Conservation (phyloP, 2,329 filamentous ascomycete species). For the Cladosporium cucumerinum region DNA sequence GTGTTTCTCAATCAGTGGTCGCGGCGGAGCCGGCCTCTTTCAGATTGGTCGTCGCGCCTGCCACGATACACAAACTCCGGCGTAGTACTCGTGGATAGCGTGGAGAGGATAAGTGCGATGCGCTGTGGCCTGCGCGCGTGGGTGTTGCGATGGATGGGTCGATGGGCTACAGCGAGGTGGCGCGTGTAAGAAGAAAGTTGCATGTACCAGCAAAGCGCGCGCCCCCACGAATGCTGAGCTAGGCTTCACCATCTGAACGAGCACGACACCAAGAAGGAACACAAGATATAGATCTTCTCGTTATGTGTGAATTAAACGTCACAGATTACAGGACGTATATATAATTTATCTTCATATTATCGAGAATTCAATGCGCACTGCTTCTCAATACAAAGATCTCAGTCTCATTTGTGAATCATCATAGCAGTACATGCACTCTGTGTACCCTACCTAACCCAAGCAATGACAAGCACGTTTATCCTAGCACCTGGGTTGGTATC, state of each 20-base stretch:
- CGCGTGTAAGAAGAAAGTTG: conserved; percentile 2
- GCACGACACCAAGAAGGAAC: not conserved
- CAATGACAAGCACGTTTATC: not conserved
- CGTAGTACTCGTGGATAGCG: not conserved
- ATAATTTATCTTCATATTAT: too few relatives aligned
- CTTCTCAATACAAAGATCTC: not conserved
- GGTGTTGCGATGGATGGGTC: not conserved
- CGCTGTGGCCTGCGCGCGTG: conserved; percentile 32
- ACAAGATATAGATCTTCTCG: too few relatives aligned
- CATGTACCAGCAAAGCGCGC: not conserved
- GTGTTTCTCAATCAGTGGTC: not conserved
- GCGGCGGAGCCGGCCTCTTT: not conserved
- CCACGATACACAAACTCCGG: not conserved
- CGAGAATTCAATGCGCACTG: too few relatives aligned
- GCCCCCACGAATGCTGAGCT: not conserved
- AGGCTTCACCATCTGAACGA: not conserved
- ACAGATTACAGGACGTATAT: too few relatives aligned
- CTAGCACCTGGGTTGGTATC: not conserved
- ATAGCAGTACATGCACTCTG: not conserved
- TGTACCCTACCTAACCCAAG: not conserved
- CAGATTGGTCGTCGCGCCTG: not conserved
- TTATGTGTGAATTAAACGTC: too few relatives aligned
- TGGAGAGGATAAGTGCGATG: conserved; percentile 11
- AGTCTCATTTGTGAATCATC: not conserved
- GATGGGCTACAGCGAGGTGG: not conserved